Evolutionary conservation across 352 stramenopile species (phyloP).

Genomic region (Pythium brachiatum): DNA sequence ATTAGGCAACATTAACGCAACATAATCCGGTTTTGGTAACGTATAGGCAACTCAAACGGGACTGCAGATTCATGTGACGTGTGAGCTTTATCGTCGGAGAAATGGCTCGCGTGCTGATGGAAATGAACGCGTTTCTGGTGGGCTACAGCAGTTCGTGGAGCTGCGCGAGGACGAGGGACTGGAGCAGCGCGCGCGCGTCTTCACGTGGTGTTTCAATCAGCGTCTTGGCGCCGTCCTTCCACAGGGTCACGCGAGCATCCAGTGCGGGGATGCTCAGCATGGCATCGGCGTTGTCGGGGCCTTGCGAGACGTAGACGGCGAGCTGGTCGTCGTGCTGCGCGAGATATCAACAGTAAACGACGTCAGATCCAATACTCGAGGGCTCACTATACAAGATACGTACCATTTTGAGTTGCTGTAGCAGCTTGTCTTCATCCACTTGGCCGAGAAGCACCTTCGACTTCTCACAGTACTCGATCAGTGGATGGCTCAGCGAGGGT

Average conservation of each 20-base stretch:
- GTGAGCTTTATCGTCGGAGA: no score
- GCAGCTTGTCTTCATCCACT: slow-evolving; percentile 79
- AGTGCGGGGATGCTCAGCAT: slow-evolving; percentile 81
- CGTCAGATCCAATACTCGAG: no score
- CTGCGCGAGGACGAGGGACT: slow-evolving; percentile 29
- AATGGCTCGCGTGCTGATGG: no score
- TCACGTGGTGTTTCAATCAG: slow-evolving; percentile 79
- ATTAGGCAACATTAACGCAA: neutral
- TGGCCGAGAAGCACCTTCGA: slow-evolving; percentile 56
- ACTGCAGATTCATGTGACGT: neutral
- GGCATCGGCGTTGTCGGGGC: slow-evolving; percentile 69
- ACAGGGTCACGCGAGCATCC: slow-evolving; percentile 71
- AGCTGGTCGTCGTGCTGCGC: slow-evolving; percentile 58
- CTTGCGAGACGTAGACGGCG: slow-evolving; percentile 80
- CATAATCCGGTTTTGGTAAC: neutral
- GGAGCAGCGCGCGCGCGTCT: slow-evolving; percentile 60
- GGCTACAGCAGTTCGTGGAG: slow-evolving; percentile 17
- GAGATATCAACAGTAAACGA: neutral
- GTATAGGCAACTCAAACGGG: neutral
- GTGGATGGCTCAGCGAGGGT: slow-evolving; percentile 26
- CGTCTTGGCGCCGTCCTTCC: slow-evolving; percentile 74
- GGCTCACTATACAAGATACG: slow-evolving; percentile 8
- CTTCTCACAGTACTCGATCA: slow-evolving; percentile 60
- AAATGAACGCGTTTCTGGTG: no score
- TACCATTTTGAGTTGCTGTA: slow-evolving; percentile 75